Conservation (phyloP, 2,329 filamentous ascomycete genomes). For the Colletotrichum ledebouriae region DNA sequence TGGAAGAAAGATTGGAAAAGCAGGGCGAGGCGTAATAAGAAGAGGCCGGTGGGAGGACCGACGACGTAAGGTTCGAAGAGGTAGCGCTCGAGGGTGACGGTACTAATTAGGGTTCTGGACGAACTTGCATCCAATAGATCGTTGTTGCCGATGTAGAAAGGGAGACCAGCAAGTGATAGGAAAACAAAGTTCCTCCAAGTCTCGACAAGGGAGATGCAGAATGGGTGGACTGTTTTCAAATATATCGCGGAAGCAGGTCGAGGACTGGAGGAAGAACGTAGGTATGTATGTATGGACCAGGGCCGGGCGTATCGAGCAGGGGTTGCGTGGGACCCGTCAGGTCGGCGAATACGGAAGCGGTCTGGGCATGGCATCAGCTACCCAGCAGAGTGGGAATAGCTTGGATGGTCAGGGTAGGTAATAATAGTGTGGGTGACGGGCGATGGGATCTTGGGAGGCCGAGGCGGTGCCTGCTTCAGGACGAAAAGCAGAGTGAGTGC, state of each 20-base stretch:
- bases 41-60: conserved; percentile 5
- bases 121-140: conserved; percentile 32
- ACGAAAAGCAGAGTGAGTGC: conserved; percentile 39
- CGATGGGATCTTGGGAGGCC: conserved; percentile 38
- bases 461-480: conserved; percentile 43
- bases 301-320: conserved; percentile 32
- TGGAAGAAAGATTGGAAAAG: not conserved
- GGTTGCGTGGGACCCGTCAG: conserved; percentile 40
- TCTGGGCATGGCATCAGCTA: conserved; percentile 42
- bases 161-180: conserved; percentile 14
- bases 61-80: conserved; percentile 23
- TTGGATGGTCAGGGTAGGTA: conserved; percentile 40
- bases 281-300: conserved; percentile 30
- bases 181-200: conserved; percentile 24
- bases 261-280: conserved; percentile 31
- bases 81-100: conserved; percentile 15
- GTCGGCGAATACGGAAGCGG: conserved; percentile 42
- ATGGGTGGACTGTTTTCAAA: conserved; percentile 40
- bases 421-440: conserved; percentile 39
- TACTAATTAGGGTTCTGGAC: conserved; percentile 32
- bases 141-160: conserved; percentile 4
- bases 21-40: conserved; percentile 23
- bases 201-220: conserved; percentile 13
- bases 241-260: conserved; percentile 40
- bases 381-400: conserved; percentile 40